A percentile compares a stretch with the other conserved stretches of the same genome.
Evolutionary conservation across 2,329 filamentous ascomycete species (phyloP).

Genomic region (Leptographium flavum): DNA sequence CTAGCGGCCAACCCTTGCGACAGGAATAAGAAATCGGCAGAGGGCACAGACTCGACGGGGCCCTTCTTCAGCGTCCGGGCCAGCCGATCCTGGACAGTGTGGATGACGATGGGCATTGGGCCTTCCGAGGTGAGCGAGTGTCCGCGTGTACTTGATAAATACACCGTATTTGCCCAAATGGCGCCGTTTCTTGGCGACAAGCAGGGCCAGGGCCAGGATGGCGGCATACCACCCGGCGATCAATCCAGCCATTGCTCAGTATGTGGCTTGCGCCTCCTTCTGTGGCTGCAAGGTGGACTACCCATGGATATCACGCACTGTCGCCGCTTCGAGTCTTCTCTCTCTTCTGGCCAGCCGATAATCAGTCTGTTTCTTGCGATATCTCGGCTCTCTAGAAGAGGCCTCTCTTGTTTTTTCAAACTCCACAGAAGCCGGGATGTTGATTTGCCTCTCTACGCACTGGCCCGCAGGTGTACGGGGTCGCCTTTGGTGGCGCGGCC

Average conservation of each 20-base stretch:
- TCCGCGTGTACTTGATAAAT: too few relatives aligned
- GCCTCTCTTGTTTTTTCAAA: too few relatives aligned
- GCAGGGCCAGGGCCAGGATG: constrained; percentile 9
- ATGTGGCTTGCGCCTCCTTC: too few relatives aligned
- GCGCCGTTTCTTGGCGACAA: not conserved
- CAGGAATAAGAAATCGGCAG: not conserved
- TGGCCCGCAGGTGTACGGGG: not conserved
- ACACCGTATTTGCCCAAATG: not conserved
- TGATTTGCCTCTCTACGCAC: not conserved
- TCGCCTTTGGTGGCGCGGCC: not conserved
- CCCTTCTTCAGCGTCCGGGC: not conserved
- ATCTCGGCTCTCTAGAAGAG: too few relatives aligned
- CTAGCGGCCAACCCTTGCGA: not conserved
- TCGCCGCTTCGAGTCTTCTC: too few relatives aligned
- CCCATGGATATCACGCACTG: too few relatives aligned
- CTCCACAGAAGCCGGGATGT: constrained; percentile 9
- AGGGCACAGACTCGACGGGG: not conserved
- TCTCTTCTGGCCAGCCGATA: too few relatives aligned
- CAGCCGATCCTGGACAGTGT: not conserved
- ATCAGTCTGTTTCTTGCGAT: too few relatives aligned
- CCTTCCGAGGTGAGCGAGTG: not conserved
- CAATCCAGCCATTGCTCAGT: constrained; percentile 8
- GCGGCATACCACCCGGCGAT: constrained; percentile 7
- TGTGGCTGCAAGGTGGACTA: too few relatives aligned
- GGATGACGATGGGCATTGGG: not conserved